Evolutionary conservation across 257 asterid genomes (phyloP).

Genomic region (Jaltomata sinuosa): DNA sequence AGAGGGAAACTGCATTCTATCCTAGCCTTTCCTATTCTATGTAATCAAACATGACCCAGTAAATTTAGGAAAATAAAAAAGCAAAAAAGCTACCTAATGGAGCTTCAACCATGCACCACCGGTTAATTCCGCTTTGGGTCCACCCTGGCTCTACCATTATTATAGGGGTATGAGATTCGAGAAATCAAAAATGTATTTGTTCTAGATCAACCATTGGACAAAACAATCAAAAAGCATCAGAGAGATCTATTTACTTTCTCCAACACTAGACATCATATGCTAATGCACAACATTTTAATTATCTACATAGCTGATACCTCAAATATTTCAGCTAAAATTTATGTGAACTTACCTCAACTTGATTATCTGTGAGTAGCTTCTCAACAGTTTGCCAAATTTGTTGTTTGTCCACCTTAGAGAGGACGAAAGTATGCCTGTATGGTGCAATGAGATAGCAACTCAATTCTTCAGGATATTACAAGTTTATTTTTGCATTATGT

Average conservation of each 20-base stretch:
- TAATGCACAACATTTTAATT: neutral
- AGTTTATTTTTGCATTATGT: neutral
- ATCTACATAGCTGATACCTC: neutral
- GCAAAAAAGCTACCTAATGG: neutral
- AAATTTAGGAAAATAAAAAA: neutral
- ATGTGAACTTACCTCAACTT: conserved; percentile 70
- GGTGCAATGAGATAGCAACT: neutral
- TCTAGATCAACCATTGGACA: neutral
- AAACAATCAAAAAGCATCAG: neutral
- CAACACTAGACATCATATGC: neutral
- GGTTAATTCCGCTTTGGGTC: neutral
- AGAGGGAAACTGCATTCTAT: neutral
- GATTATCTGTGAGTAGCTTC: conserved; percentile 77
- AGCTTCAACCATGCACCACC: neutral
- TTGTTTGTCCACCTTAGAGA: conserved; percentile 54
- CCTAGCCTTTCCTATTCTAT: neutral
- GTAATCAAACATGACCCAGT: neutral
- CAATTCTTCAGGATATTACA: neutral
- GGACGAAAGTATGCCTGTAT: conserved; percentile 81
- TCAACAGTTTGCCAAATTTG: conserved; percentile 84
- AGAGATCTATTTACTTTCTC: neutral
- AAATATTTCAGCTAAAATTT: neutral
- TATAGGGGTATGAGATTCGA: neutral
- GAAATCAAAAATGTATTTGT: neutral
- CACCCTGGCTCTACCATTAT: neutral